Percentiles rank a stretch among this genome's conserved stretches.
These are phyloP conservation scores for Xylaria sp. DNA, from an alignment of 2,329 filamentous ascomycete genomes.

Conservation along the genomic window DNA sequence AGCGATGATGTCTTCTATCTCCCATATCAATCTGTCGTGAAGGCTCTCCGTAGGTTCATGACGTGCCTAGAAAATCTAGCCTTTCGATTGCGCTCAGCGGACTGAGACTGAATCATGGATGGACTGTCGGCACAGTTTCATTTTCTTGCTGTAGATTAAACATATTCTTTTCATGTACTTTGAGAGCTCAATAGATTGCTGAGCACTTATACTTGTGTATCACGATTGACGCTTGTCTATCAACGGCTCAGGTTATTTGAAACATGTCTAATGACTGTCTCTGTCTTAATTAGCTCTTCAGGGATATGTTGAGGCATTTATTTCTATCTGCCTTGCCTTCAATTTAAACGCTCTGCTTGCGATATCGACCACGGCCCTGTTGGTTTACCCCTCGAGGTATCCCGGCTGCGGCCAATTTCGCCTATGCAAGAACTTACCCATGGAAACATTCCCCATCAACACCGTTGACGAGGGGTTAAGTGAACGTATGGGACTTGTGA, in stretches of 20 bases:
- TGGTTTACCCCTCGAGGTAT: constrained; percentile 44
- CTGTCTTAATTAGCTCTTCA: constrained; percentile 44
- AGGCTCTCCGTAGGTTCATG: constrained; percentile 41
- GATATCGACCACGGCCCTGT: constrained; percentile 48
- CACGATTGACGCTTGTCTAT: constrained; percentile 31
- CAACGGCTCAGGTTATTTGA: neutral
- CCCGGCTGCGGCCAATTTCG: constrained; percentile 44
- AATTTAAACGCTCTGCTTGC: constrained; percentile 46
- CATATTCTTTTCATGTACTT: no score
- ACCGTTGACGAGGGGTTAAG: constrained; percentile 43
- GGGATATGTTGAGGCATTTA: constrained; percentile 46
- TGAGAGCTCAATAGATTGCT: no score
- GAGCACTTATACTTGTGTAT: constrained; percentile 41
- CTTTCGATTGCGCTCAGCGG: constrained; percentile 43
- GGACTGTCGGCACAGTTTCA: no score
- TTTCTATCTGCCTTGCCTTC: constrained; percentile 48
- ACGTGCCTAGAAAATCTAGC: constrained; percentile 43
- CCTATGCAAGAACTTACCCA: constrained; percentile 47
- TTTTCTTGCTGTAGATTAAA: no score
- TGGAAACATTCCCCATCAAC: constrained; percentile 43
- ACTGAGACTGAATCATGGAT: constrained; percentile 44
- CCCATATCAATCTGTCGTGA: constrained; percentile 37
- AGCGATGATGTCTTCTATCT: constrained; percentile 31
- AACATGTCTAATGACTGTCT: constrained; percentile 39
- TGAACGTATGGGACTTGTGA: constrained; percentile 37